These are phyloP conservation scores for Metschnikowia corniflorae DNA, from an alignment of 805 yeast species.

Conservation along the genomic window DNA sequence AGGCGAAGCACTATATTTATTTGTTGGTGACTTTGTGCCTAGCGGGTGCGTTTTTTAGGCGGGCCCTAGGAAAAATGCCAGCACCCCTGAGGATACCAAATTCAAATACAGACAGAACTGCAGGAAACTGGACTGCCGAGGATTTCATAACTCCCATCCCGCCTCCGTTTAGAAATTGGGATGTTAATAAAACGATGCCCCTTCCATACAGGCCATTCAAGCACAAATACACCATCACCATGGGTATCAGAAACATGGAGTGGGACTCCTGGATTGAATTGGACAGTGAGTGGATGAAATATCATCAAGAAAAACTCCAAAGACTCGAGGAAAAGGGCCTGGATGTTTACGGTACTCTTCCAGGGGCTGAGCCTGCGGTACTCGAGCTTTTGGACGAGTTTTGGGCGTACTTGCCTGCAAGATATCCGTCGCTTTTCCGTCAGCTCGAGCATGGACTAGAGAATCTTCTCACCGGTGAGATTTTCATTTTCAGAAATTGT, in stretches of 20 bases:
- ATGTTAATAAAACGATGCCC: slow-evolving; percentile 47
- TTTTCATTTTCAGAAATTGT: slow-evolving; percentile 29
- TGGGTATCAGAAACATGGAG: slow-evolving; percentile 67
- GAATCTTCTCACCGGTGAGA: slow-evolving; percentile 53
- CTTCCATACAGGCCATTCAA: slow-evolving; percentile 66
- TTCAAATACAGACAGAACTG: slow-evolving; percentile 42
- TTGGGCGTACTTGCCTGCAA: slow-evolving; percentile 47
- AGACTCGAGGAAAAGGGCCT: slow-evolving; percentile 46
- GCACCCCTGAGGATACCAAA: not conserved
- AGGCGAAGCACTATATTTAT: slow-evolving; percentile 15
- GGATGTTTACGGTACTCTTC: slow-evolving; percentile 48
- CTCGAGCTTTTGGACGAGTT: slow-evolving; percentile 54
- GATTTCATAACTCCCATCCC: slow-evolving; percentile 49
- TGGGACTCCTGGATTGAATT: slow-evolving; percentile 63
- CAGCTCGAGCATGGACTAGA: slow-evolving; percentile 45
- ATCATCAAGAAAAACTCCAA: slow-evolving; percentile 48
- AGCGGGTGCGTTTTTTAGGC: slow-evolving; percentile 7
- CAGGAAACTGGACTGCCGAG: slow-evolving; percentile 55
- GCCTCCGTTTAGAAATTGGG: slow-evolving; percentile 46
- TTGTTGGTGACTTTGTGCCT: slow-evolving; percentile 10
- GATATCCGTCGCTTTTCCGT: slow-evolving; percentile 55
- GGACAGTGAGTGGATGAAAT: slow-evolving; percentile 62
- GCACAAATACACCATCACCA: slow-evolving; percentile 59
- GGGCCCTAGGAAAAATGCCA: slow-evolving; percentile 4
- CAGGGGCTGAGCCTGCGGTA: slow-evolving; percentile 51